phyloP scores from a whole-genome alignment of 495 filamentous ascomycete species.

The Eremomyces bilateralis region DNA sequence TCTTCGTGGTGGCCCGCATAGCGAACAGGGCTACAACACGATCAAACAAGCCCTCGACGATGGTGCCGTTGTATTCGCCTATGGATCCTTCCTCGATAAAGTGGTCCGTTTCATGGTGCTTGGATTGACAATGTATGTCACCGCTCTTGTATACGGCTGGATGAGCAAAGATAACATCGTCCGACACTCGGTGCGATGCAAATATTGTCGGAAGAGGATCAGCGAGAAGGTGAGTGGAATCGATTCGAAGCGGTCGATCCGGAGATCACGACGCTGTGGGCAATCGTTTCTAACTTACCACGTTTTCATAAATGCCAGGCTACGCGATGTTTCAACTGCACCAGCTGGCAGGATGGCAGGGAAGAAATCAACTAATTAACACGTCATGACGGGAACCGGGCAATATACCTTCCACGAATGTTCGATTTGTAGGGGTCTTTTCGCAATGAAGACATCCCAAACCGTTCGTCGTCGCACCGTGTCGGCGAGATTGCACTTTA shows the following conservation, averaged over 20 bases:
- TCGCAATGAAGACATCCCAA: too few relatives aligned
- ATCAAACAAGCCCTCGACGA: constrained; percentile 42
- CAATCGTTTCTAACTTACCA: too few relatives aligned
- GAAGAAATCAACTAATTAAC: too few relatives aligned
- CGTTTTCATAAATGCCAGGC: constrained; percentile 23
- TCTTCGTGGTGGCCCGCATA: constrained; percentile 32
- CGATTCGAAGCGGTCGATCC: background rate
- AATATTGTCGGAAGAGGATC: constrained; percentile 47
- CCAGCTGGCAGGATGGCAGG: constrained; percentile 58
- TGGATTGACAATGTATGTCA: constrained; percentile 38
- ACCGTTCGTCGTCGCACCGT: too few relatives aligned
- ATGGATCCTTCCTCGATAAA: constrained; percentile 41
- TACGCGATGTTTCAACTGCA: constrained; percentile 45
- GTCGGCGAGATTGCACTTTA: too few relatives aligned
- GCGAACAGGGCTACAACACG: constrained; percentile 37
- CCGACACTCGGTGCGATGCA: constrained; percentile 46
- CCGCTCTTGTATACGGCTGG: constrained; percentile 44
- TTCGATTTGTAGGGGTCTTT: too few relatives aligned
- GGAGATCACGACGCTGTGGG: too few relatives aligned
- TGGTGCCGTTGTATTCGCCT: constrained; percentile 20
- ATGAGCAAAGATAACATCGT: constrained; percentile 42
- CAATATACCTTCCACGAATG: too few relatives aligned
- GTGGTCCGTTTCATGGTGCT: constrained; percentile 43
- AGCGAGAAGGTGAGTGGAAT: constrained; percentile 35
- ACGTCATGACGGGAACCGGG: too few relatives aligned